Evolutionary conservation across 768 basidiomycete genomes (phyloP).

Genomic region (Pulveroboletus sp.): DNA sequence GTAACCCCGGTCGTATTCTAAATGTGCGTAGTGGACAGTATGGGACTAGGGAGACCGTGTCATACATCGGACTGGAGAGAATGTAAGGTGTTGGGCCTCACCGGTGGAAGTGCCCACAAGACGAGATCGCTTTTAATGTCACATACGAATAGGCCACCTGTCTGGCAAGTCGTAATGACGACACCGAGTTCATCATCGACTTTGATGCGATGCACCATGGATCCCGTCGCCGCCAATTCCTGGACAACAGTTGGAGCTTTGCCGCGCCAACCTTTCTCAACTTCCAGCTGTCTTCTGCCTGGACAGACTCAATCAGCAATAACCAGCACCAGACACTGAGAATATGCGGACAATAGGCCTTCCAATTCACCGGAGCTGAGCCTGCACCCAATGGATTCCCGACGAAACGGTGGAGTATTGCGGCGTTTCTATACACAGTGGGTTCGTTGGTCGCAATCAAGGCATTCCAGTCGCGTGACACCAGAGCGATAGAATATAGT

Average conservation of each 20-base stretch:
- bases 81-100: conserved; percentile 28
- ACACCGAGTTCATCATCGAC: conserved; percentile 62
- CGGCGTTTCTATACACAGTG: conserved; percentile 57
- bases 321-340: neutral
- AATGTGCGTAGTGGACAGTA: conserved; percentile 49
- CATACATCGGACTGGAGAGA: conserved; percentile 1
- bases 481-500: conserved; percentile 33
- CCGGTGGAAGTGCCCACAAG: conserved; percentile 64
- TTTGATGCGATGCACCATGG: conserved; percentile 69
- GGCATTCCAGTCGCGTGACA: conserved; percentile 46
- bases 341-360: conserved; percentile 49
- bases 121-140: conserved; percentile 47
- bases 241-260: conserved; percentile 40
- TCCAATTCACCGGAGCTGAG: conserved; percentile 48
- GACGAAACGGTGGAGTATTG: conserved; percentile 49
- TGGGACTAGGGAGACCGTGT: conserved; percentile 6
- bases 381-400: conserved; percentile 28
- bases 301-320: conserved; percentile 9
- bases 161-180: conserved; percentile 53
- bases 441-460: conserved; percentile 48
- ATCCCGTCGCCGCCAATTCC: conserved; percentile 33
- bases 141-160: conserved; percentile 58
- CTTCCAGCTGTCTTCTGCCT: conserved; percentile 47
- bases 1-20: conserved; percentile 72
- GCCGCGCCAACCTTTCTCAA: conserved; percentile 56